A percentile compares a stretch with the other conserved stretches of the same genome.
Evolutionary conservation across 805 yeast species (phyloP).

Genomic region (Barnettozyma populi): DNA sequence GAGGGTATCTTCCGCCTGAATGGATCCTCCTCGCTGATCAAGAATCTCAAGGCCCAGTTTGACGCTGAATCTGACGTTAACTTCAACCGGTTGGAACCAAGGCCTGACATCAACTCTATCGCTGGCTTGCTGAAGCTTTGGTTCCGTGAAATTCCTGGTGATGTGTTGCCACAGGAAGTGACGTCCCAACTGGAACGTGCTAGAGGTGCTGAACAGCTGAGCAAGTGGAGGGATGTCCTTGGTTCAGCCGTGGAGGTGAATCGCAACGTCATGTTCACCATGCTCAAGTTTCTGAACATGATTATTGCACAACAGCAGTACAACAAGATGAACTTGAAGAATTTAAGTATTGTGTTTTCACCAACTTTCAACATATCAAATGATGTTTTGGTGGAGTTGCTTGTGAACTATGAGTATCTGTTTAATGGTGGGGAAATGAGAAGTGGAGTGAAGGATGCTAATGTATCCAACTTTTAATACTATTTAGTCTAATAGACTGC

Average conservation of each 20-base stretch:
- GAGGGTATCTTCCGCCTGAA: slow-evolving; percentile 90
- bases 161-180: slow-evolving; percentile 55
- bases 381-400: slow-evolving; percentile 50
- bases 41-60: slow-evolving; percentile 61
- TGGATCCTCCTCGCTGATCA: slow-evolving; percentile 78
- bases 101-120: slow-evolving; percentile 73
- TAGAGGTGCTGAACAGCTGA: slow-evolving; percentile 28
- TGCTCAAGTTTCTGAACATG: slow-evolving; percentile 63
- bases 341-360: slow-evolving; percentile 74
- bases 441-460: slow-evolving; percentile 46
- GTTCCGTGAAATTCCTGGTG: slow-evolving; percentile 68
- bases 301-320: slow-evolving; percentile 54
- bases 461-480: slow-evolving; percentile 37
- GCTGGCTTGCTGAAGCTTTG: slow-evolving; percentile 83
- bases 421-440: slow-evolving; percentile 49
- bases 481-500: too few species aligned
- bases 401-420: slow-evolving; percentile 57
- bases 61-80: slow-evolving; percentile 67
- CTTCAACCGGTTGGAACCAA: slow-evolving; percentile 38
- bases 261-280: slow-evolving; percentile 51
- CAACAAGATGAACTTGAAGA: slow-evolving; percentile 82
- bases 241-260: slow-evolving; percentile 46
- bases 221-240: slow-evolving; percentile 26
- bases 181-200: slow-evolving; percentile 31
- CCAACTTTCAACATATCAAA: slow-evolving; percentile 72